Evolutionary conservation across 1,284 basidiomycete species (phyloP).

Genomic region (Ustilago cynodontis): DNA sequence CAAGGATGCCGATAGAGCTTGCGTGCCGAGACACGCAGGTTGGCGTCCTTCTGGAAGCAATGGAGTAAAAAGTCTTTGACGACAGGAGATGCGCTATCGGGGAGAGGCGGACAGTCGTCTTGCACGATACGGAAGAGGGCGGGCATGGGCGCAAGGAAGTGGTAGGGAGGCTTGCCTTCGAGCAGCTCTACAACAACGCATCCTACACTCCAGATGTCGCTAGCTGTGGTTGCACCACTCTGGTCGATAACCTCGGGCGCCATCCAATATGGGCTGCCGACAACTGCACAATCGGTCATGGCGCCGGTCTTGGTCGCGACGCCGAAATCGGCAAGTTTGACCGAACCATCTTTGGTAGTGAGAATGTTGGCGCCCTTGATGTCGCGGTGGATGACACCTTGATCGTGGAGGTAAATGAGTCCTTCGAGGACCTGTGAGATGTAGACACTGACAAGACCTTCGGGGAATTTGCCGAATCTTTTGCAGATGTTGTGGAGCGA

Average conservation of each 20-base stretch:
- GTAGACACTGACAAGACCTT: slow-evolving; percentile 94
- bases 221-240: slow-evolving; percentile 93
- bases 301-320: slow-evolving; percentile 53
- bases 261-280: slow-evolving; percentile 69
- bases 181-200: slow-evolving; percentile 96
- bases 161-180: slow-evolving; percentile 95
- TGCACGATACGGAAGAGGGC: slow-evolving; percentile 97
- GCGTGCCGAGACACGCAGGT: slow-evolving; percentile 90
- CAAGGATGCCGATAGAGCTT: slow-evolving; percentile 93
- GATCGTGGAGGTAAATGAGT: slow-evolving; percentile 64
- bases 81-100: slow-evolving; percentile 87
- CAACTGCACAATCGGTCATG: slow-evolving; percentile 71
- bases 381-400: slow-evolving; percentile 65
- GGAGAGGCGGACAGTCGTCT: slow-evolving; percentile 94
- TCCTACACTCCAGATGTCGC: slow-evolving; percentile 95
- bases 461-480: slow-evolving; percentile 97
- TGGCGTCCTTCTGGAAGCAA: slow-evolving; percentile 97
- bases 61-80: slow-evolving; percentile 97
- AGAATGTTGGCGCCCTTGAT: slow-evolving; percentile 74
- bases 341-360: slow-evolving; percentile 75
- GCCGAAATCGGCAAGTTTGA: slow-evolving; percentile 54
- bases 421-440: slow-evolving; percentile 81
- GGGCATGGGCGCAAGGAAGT: slow-evolving; percentile 96
- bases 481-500: slow-evolving; percentile 94
- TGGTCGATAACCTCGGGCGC: slow-evolving; percentile 74